Conservation (phyloP, 1,284 basidiomycete genomes). For the Gomphus sp. region DNA sequence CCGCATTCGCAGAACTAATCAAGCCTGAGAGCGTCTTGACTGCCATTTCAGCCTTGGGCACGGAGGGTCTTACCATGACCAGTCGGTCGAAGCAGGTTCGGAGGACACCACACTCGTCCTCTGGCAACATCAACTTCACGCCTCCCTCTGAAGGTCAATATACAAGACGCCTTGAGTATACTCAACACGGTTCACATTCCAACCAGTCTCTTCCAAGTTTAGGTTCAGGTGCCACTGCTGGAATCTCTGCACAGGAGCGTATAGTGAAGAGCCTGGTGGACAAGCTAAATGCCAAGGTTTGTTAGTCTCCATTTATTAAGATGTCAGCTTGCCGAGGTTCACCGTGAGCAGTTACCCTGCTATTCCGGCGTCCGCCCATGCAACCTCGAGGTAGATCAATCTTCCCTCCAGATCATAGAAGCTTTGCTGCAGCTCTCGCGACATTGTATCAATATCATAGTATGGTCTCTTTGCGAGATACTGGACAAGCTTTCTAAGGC, state of each 20-base stretch:
- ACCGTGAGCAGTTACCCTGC: conserved; percentile 59
- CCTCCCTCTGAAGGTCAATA: neutral
- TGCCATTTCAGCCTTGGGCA: neutral
- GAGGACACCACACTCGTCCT: conserved; percentile 8
- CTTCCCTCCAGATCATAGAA: conserved; percentile 65
- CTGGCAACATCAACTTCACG: conserved; percentile 3
- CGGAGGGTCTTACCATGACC: neutral
- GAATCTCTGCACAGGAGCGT: conserved; percentile 55
- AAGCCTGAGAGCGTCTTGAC: neutral
- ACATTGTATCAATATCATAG: conserved; percentile 71
- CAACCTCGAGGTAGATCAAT: conserved; percentile 65
- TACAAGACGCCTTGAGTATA: neutral
- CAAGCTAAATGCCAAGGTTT: conserved; percentile 63
- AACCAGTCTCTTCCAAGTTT: conserved; percentile 5
- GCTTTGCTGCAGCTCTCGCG: conserved; percentile 71
- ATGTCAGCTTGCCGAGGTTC: conserved; percentile 9
- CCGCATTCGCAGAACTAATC: neutral
- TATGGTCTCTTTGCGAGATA: conserved; percentile 66
- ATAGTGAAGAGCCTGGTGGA: conserved; percentile 63
- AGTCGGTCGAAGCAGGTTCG: neutral
- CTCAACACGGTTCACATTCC: conserved; percentile 1
- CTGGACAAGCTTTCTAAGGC: conserved; percentile 75
- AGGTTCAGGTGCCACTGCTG: conserved; percentile 12
- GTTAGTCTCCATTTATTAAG: conserved; percentile 10
- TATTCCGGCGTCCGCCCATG: conserved; percentile 70